Percentiles rank a stretch among this genome's conserved stretches.
Evolutionary conservation across 2,329 filamentous ascomycete species (phyloP).

Genomic region (Fusarium pininemorale): DNA sequence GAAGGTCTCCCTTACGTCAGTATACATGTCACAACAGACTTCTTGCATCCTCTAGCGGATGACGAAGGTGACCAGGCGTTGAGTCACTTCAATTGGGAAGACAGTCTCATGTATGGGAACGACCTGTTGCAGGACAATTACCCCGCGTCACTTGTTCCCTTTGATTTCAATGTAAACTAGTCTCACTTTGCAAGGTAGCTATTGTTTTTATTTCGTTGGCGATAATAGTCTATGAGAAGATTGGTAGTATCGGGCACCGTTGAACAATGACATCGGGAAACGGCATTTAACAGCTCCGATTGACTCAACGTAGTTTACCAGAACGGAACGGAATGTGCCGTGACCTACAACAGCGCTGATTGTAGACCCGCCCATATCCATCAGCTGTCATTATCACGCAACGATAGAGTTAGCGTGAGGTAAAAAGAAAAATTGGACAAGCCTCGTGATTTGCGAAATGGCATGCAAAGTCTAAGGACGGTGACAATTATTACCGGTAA

Average conservation of each 20-base stretch:
- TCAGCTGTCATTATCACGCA: neutral
- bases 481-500: neutral
- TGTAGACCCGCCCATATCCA: neutral
- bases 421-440: neutral
- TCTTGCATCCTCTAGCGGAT: conserved; percentile 9
- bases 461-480: neutral
- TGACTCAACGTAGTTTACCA: neutral
- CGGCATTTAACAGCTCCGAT: neutral
- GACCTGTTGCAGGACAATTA: conserved; percentile 1
- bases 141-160: neutral
- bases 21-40: conserved; percentile 14
- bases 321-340: neutral
- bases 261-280: neutral
- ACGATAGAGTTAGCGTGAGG: neutral
- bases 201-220: neutral
- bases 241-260: neutral
- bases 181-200: fast-evolving
- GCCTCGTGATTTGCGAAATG: neutral
- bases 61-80: neutral
- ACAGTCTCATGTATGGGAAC: neutral
- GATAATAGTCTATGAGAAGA: too few relatives aligned
- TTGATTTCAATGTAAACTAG: neutral
- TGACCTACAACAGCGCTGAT: neutral
- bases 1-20: neutral
- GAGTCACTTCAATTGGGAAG: neutral